Percentiles rank a stretch among this genome's conserved stretches.
phyloP scores from a whole-genome alignment of 2,329 filamentous ascomycete genomes.

The Bipolaris cookei region DNA sequence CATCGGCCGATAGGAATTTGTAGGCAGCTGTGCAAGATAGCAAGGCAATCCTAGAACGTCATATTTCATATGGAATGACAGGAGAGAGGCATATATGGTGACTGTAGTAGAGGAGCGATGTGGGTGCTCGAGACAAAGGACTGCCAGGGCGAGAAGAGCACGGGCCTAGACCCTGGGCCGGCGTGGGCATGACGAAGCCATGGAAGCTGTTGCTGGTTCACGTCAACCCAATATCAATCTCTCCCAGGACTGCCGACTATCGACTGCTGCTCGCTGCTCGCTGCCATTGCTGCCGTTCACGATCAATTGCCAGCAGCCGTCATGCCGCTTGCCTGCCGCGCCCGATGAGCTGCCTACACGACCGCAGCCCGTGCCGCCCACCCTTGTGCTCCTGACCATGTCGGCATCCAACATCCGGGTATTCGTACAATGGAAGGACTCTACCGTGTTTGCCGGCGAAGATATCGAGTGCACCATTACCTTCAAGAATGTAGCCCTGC shows the following conservation, averaged over 20 bases:
- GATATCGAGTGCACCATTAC: conserved; percentile 95
- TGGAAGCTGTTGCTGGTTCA: background rate
- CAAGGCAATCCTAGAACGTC: background rate
- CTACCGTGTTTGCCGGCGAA: conserved; percentile 95
- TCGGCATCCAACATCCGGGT: conserved; percentile 77
- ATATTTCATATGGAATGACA: background rate
- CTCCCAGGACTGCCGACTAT: conserved; percentile 2
- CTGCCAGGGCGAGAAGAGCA: background rate
- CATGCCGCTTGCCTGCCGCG: conserved; percentile 36
- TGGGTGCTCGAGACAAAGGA: background rate
- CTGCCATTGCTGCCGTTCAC: conserved; percentile 8
- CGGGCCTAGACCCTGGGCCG: conserved; percentile 4
- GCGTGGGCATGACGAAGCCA: conserved; percentile 16
- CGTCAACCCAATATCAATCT: background rate
- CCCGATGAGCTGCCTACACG: conserved; percentile 42
- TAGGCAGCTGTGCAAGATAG: too few species aligned
- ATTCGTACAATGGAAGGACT: conserved; percentile 92
- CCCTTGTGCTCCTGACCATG: conserved; percentile 38
- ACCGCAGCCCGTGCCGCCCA: conserved; percentile 35
- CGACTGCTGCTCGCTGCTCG: conserved; percentile 11
- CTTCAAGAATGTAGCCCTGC: conserved; percentile 80
- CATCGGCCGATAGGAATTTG: too few species aligned
- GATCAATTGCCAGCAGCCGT: conserved; percentile 24
- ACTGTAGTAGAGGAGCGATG: background rate
- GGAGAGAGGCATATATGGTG: background rate